Evolutionary conservation across 192 early-diverging fungal genomes (phyloP), one percentile per base, ranked within the genome.

Genomic region (Rhizoclosmatium globosum): DNA sequence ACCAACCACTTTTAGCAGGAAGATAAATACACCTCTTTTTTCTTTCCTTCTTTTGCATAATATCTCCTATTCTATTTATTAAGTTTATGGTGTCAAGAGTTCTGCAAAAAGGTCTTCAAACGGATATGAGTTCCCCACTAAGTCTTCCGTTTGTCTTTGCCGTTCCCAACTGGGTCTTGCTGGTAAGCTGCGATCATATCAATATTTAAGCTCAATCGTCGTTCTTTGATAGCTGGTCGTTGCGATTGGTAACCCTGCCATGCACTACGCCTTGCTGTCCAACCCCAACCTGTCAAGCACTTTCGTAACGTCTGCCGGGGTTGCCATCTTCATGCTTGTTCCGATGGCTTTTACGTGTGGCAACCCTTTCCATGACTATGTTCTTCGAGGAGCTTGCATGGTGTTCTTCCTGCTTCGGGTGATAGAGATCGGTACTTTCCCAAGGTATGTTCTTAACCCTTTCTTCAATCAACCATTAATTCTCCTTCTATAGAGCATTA

Each of bases 341-440:
- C 69, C 69, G 38, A 38, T 56, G 50, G 47, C 53, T 2, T 71
- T 71, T 23, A 45, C 46, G 1, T 56, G 47, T 42, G 50, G 38
- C 11, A 13, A 71, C 44, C 19, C 15, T 9, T 43, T 71, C 21
- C 23, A n/a, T 53, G 38, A 56, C 46, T 71, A 56, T 21, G 21
- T 47, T 21, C 9, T 71, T 11, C 4, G 44, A n/a, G 69, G 69
- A 13, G 50, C 53, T 1, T 39, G 19, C 4, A 38, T 11, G 4
- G 15, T 71, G 19, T 71, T 71, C 50, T 71, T 71, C 38, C 15
- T 44, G 3, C n/a, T 71, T 1, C 21, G 69, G 44, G 11, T 71
- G 13, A 17, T 23, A 19, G 69, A 71, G 39, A 56, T 71, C 43
- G 47, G 7, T 6, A 71, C 69, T 2, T 71, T 71, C 13, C 50